A percentile compares a stretch with the other conserved stretches of the same genome.
Evolutionary conservation across 768 basidiomycete species (phyloP).

Genomic region (Naganishia randhawae): DNA sequence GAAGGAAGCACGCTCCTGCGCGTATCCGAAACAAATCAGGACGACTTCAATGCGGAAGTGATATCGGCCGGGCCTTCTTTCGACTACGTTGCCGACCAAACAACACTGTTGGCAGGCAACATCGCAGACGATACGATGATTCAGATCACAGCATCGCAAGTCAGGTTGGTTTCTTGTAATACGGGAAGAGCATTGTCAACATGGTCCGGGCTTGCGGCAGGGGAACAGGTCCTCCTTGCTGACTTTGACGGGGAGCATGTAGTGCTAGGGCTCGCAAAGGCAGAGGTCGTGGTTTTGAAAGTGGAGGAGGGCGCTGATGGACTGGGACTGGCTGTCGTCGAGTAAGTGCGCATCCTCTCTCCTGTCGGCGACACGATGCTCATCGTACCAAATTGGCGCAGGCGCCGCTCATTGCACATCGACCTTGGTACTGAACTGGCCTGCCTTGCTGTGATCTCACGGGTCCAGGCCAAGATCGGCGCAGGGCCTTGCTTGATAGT

Average conservation of each 20-base stretch:
- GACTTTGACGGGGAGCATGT: conserved; percentile 18
- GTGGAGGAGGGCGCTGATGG: not conserved
- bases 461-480: conserved; percentile 4
- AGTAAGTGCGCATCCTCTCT: conserved; percentile 4
- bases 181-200: not conserved
- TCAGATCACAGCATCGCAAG: conserved; percentile 31
- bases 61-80: not conserved
- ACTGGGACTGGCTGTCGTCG: not conserved
- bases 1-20: not conserved
- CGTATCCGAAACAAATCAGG: not conserved
- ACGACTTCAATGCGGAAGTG: not conserved
- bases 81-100: conserved; percentile 25
- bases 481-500: conserved; percentile 5
- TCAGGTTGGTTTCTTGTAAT: conserved; percentile 18
- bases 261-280: conserved; percentile 12
- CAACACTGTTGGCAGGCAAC: conserved; percentile 36
- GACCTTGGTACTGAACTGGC: conserved; percentile 6
- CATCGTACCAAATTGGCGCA: not conserved
- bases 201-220: conserved; percentile 35
- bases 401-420: not conserved
- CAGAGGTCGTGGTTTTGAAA: not conserved
- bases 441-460: not conserved
- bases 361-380: not conserved
- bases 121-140: conserved; percentile 24
- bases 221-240: conserved; percentile 21